Conservation (phyloP, 345 rosid species). For the Cochlearia excelsa region DNA sequence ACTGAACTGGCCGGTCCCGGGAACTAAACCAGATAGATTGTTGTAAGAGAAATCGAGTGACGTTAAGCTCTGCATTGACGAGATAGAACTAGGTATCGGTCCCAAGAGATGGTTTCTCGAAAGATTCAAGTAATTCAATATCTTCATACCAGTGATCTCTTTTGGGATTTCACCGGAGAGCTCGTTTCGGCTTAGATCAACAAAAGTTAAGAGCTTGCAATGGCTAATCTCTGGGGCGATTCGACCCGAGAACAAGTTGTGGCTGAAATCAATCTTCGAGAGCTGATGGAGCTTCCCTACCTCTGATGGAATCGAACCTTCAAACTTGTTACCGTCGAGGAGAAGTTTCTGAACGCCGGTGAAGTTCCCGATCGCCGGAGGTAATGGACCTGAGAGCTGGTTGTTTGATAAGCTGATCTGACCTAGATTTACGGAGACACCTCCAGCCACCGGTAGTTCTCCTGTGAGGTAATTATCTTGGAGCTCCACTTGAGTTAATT, state of each 20-base stretch:
- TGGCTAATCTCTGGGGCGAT: conserved; percentile 67
- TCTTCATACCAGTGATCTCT: conserved; percentile 74
- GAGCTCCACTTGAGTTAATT: conserved; percentile 71
- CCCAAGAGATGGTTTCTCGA: conserved; percentile 78
- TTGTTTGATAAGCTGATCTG: conserved; percentile 80
- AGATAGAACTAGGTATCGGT: conserved; percentile 61
- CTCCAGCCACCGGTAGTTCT: conserved; percentile 52
- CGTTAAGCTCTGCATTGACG: conserved; percentile 87
- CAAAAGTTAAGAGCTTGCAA: conserved; percentile 73
- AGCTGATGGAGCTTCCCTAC: conserved; percentile 78
- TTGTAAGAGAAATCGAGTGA: conserved; percentile 89
- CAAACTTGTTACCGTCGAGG: conserved; percentile 77
- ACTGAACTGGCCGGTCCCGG: conserved; percentile 83
- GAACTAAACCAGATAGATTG: conserved; percentile 88
- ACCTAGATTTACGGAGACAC: conserved; percentile 53
- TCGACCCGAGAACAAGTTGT: conserved; percentile 62
- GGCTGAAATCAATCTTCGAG: conserved; percentile 75
- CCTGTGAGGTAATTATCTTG: conserved; percentile 68
- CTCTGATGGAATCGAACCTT: conserved; percentile 69
- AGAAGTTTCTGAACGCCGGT: conserved; percentile 80
- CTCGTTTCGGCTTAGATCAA: conserved; percentile 78
- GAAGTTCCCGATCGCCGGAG: conserved; percentile 69
- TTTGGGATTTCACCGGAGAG: conserved; percentile 78
- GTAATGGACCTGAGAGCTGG: conserved; percentile 68
- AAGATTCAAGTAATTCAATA: conserved; percentile 76